Evolutionary conservation across 2,329 filamentous ascomycete species (phyloP).

Genomic region (Neurospora sp.): DNA sequence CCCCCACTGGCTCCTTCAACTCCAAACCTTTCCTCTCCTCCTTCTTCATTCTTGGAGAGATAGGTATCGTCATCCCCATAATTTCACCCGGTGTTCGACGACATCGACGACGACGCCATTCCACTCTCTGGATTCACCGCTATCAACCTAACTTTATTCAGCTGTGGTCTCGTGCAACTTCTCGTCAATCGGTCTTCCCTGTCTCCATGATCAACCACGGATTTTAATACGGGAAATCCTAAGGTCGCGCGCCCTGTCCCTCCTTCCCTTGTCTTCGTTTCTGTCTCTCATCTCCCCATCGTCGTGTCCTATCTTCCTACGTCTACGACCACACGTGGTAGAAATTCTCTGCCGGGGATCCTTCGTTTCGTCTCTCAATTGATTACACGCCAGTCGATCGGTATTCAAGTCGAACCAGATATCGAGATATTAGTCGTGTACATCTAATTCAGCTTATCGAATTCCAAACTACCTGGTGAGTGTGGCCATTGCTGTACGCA

Average conservation of each 20-base stretch:
- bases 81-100: neutral
- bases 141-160: neutral
- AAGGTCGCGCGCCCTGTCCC: neutral
- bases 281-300: neutral
- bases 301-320: neutral
- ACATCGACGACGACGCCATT: neutral
- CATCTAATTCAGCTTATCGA: neutral
- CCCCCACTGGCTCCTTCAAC: neutral
- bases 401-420: neutral
- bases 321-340: neutral
- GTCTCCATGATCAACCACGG: neutral
- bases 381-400: neutral
- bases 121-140: neutral
- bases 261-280: neutral
- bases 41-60: neutral
- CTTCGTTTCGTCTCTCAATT: neutral
- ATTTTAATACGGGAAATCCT: neutral
- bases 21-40: neutral
- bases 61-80: neutral
- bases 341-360: neutral
- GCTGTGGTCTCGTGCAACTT: neutral
- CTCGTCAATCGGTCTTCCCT: neutral
- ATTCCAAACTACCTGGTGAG: no score
- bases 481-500: neutral
- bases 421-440: neutral